Evolutionary conservation across 2,329 filamentous ascomycete species (phyloP), one percentile per base, ranked within the genome.

Genomic region (Sclerotinia borealis): DNA sequence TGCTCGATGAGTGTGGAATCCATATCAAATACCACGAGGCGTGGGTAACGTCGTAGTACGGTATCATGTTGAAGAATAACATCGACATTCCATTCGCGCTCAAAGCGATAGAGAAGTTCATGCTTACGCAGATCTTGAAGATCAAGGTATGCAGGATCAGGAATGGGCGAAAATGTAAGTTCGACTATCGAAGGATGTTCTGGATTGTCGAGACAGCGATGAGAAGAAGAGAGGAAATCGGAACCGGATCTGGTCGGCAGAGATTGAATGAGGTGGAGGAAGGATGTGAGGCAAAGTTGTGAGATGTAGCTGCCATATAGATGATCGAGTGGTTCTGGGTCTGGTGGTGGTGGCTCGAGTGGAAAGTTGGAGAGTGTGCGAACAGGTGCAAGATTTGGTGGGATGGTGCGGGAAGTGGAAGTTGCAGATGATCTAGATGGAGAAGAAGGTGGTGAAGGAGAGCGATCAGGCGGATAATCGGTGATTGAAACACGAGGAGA

Each of bases 11-110:
- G 83, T 0, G 95, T 99, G 76, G 90, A 95, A 79, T 99, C 95
- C 95, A 99, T 99, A 76, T 99, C 95, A 73, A 99, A 99, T 37
- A 97, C 91, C 4, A 93, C 92, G 13, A 98, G 81, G 10, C 93
- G 85, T 68, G 93, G 93, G 76, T 96, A 85, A 34, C 88, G 84
- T 64, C 92, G 82, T 80, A 88, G 92, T 37, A 93, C 80, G 36
- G 80, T 84, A 73, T 93, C 90, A 47, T 77, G 77, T 76, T 96
- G 91, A 66, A 96, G 80, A 25, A 90, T 85, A 17, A 93, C 88
- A 76, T 96, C 91, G 47, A 95, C 88, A 72, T 92, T 93, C 91
- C 91, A 96, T 75, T 93, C 90, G 67, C 86, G 84, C 81, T 96
- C 91, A 72, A 96, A 96, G 22, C 87, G 83, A 79, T 90, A 92